A percentile compares a stretch with the other conserved stretches of the same genome.
These are phyloP conservation scores for Bothriochloa decipiens DNA, from an alignment of 176 grass and related monocot genomes.

Conservation along the genomic window DNA sequence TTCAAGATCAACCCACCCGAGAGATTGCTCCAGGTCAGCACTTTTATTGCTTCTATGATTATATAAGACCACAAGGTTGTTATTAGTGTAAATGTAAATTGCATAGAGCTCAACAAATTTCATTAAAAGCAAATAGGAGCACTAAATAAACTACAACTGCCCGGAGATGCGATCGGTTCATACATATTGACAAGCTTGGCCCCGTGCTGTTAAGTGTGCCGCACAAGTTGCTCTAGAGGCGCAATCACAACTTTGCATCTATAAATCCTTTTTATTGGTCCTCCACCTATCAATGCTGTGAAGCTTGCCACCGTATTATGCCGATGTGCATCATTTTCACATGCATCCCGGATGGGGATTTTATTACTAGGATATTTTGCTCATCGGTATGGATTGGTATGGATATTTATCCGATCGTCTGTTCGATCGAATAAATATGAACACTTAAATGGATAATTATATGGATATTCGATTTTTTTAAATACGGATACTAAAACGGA, in stretches of 20 bases:
- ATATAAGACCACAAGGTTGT: too few species aligned
- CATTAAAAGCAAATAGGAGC: not conserved
- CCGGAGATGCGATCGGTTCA: not conserved
- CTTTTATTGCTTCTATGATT: not conserved
- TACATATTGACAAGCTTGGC: too few species aligned
- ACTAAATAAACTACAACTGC: not conserved
- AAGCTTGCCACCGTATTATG: not conserved
- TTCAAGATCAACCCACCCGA: not conserved
- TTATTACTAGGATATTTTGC: not conserved
- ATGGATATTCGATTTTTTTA: too few species aligned
- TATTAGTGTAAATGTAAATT: not conserved
- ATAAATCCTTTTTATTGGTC: not conserved
- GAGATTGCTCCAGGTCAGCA: not conserved
- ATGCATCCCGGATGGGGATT: not conserved
- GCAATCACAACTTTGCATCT: constrained; percentile 3
- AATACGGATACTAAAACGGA: too few species aligned
- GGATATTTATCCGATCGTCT: too few species aligned
- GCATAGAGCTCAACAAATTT: not conserved
- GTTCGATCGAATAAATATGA: too few species aligned
- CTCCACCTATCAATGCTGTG: not conserved
- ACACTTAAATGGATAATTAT: too few species aligned
- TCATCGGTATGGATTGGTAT: too few species aligned
- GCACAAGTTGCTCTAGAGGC: not conserved
- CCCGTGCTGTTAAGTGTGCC: not conserved
- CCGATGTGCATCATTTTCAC: constrained; percentile 1